These are phyloP conservation scores for Eutypella sp. DNA, from an alignment of 2,329 filamentous ascomycete species.

Conservation along the genomic window DNA sequence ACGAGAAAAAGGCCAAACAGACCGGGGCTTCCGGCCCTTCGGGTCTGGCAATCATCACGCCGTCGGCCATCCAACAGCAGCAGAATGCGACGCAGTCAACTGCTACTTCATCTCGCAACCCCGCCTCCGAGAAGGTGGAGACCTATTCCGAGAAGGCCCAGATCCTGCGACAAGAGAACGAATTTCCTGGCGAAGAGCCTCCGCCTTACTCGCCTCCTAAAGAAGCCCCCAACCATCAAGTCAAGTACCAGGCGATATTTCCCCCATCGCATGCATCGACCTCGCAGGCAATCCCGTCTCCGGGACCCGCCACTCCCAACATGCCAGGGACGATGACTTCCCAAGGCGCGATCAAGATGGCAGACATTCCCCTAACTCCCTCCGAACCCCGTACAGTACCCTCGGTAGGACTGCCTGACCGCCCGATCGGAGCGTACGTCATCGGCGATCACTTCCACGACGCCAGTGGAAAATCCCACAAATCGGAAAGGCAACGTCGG, in stretches of 20 bases:
- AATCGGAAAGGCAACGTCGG: conserved; percentile 46
- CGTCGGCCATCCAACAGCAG: conserved; percentile 13
- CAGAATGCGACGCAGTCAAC: conserved; percentile 15
- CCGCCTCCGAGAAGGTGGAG: conserved; percentile 15
- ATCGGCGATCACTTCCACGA: conserved; percentile 38
- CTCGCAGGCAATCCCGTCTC: conserved; percentile 49
- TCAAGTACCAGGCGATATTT: conserved; percentile 54
- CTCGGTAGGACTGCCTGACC: conserved; percentile 34
- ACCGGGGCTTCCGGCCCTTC: conserved; percentile 8
- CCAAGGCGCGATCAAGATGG: conserved; percentile 55
- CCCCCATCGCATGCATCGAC: conserved; percentile 48
- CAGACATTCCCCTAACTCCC: conserved; percentile 52
- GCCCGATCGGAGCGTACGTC: conserved; percentile 41
- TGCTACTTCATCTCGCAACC: conserved; percentile 24
- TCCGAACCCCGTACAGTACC: conserved; percentile 18
- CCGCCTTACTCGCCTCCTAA: conserved; percentile 52
- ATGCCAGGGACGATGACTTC: conserved; percentile 58
- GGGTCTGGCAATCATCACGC: conserved; percentile 13
- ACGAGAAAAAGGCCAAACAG: conserved; percentile 18
- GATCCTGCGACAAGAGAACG: conserved; percentile 34
- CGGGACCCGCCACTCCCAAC: conserved; percentile 58
- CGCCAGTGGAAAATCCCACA: conserved; percentile 36
- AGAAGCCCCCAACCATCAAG: conserved; percentile 29
- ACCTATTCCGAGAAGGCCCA: conserved; percentile 33
- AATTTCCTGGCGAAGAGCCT: conserved; percentile 36